Base-by-base conservation (phyloP, 2,329 filamentous ascomycete genomes). In the Cadophora sp. region DNA sequence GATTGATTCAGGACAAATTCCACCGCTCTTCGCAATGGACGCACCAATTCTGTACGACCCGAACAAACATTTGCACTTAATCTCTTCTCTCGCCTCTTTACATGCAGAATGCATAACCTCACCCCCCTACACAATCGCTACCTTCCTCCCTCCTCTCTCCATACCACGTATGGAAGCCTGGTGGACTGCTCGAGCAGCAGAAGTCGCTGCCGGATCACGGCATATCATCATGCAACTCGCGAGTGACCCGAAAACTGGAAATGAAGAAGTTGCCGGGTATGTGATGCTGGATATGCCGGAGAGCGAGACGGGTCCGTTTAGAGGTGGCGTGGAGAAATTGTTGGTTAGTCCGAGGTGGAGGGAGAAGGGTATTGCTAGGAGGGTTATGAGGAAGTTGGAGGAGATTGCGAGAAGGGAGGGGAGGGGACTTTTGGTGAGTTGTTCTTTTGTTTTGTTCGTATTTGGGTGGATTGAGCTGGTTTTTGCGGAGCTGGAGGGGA, bases 81-180 rank as follows among this genome's bases (percentile, higher is more conserved):
- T 87, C 27, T 81, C 83, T 18, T 85, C 86, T 72, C 80, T 90
- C 20, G 86, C 86, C 43, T 81, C 82, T 56, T 80, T 90, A 27
- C 87, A 89, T 71, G 83, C 82, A 66, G 81, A 83, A 16, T 89
- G 87, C 77, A 87, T 90, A 74, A 84, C 83, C 4, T 79, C 83
- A 14, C 67, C 86, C 87, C 77, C 70, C 22, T 80, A 82, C 73
- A 84, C 83, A 69, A 81, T 87, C 43, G 85, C 85, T 30, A 85
- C 82, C 4, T 90, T 89, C 74, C 79, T 87, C 16, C 85, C 86
- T n/a, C 87, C 87, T 0, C 78, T 89, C 41, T 82, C 82, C 58
- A 81, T 86, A 73, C 80, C 83, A 45, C 86, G 85, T 73, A 83
- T 90, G 47, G 78, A 85, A 36, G 71, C 79, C 9, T 89, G 83